phyloP scores from a whole-genome alignment of 768 basidiomycete species.

The Macrolepiota dolichaula region DNA sequence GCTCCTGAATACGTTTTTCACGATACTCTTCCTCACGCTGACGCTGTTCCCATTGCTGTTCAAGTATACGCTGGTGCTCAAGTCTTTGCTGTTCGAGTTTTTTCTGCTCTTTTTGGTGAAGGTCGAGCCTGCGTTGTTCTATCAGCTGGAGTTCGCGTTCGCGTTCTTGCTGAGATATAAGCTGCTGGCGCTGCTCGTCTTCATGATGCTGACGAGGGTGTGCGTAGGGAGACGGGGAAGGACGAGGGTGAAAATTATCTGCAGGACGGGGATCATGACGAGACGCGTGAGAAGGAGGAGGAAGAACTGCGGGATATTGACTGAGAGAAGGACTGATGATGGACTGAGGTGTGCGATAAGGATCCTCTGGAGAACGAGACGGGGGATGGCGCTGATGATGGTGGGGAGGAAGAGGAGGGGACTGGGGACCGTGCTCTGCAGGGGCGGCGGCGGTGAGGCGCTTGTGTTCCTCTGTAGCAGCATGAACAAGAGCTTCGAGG shows the following conservation, averaged over 20 bases:
- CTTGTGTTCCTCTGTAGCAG: slow-evolving; percentile 62
- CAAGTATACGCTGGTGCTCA: slow-evolving; percentile 2
- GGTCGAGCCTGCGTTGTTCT: slow-evolving; percentile 10
- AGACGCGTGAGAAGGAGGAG: slow-evolving; percentile 5
- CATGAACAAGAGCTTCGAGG: slow-evolving; percentile 69
- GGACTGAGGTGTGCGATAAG: slow-evolving; percentile 8
- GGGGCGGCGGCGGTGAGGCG: slow-evolving; percentile 35
- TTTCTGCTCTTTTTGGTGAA: slow-evolving; percentile 10
- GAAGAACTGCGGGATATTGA: slow-evolving; percentile 3
- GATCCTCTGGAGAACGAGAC: slow-evolving; percentile 9
- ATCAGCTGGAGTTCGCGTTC: not conserved
- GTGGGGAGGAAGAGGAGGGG: slow-evolving; percentile 2
- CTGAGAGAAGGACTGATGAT: slow-evolving; percentile 1
- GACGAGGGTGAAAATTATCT: slow-evolving; percentile 1
- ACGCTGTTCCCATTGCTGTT: slow-evolving; percentile 6
- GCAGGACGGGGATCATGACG: slow-evolving; percentile 2
- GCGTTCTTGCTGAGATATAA: not conserved
- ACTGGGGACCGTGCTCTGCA: slow-evolving; percentile 10
- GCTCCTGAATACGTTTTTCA: slow-evolving; percentile 12
- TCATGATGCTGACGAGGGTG: slow-evolving; percentile 13
- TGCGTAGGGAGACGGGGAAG: slow-evolving; percentile 2
- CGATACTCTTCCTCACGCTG: slow-evolving; percentile 16
- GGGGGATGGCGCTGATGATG: not conserved
- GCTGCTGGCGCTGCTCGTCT: slow-evolving; percentile 12
- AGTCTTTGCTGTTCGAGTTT: slow-evolving; percentile 11